phyloP scores from a whole-genome alignment of 176 grass and related monocot genomes.

The Eleusine coracana region DNA sequence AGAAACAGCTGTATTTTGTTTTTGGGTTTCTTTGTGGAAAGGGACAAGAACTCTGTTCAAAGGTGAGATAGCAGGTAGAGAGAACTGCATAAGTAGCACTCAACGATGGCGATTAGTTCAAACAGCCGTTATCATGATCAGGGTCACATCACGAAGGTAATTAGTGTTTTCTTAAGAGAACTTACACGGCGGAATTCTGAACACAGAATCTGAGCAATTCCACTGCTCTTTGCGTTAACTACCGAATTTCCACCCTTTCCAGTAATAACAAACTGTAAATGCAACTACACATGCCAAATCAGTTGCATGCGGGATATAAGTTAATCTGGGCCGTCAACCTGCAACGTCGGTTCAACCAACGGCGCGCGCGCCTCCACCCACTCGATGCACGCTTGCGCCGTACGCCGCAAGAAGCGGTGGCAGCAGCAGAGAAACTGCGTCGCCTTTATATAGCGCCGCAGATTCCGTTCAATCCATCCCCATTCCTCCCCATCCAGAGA shows the following conservation, averaged over 20 bases:
- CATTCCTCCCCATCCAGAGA: too few relatives aligned
- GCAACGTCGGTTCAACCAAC: not conserved
- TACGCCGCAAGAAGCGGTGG: not conserved
- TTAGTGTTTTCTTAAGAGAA: not conserved
- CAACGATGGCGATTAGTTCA: too few relatives aligned
- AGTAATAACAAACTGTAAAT: not conserved
- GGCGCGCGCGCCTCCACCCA: not conserved
- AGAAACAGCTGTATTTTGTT: not conserved
- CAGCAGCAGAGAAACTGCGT: too few relatives aligned
- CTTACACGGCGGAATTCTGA: not conserved
- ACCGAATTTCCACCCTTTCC: not conserved
- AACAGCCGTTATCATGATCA: too few relatives aligned
- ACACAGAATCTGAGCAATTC: not conserved
- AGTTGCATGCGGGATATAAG: not conserved
- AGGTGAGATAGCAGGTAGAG: too few relatives aligned
- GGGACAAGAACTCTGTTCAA: not conserved
- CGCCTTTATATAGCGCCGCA: too few relatives aligned
- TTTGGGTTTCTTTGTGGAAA: not conserved
- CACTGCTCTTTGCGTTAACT: not conserved
- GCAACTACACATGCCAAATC: not conserved
- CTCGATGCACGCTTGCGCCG: constrained; percentile 27
- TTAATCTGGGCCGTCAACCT: not conserved
- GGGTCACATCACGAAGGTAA: not conserved
- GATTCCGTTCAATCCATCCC: too few relatives aligned
- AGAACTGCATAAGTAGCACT: too few relatives aligned